Evolutionary conservation across 345 rosid species (phyloP), one percentile per base, ranked within the genome.

Genomic region (Melaleuca alternifolia): DNA sequence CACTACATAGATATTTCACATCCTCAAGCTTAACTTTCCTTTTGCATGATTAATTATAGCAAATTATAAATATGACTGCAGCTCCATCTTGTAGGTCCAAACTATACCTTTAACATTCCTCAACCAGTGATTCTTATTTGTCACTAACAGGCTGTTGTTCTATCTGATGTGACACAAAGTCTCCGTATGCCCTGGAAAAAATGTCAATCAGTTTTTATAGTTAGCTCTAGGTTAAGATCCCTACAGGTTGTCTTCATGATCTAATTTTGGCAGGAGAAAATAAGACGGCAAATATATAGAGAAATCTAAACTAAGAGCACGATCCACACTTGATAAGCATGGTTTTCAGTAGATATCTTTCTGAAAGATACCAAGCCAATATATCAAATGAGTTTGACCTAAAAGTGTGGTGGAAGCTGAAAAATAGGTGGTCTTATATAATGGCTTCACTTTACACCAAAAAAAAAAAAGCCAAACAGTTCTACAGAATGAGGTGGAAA

Each of bases 341-440:
- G 52, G 52, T 51, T 11, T 51, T 15, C 52, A 51, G 14, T 11
- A 51, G 52, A 51, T 51, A 51, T 12, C 15, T 51, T 51, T 15
- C 52, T 51, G 52, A 51, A 51, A 61, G 20, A 13, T 28, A 6
- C 2, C 13, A 6, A 37, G 41, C 2, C 0, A n/a, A 61, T 3
- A 28, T 6, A 61, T n/a, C n/a, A 59, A 59, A 30, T 59, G 33
- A 0, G 18, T 59, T n/a, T n/a, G 37, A 61, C 2, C 71, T 0
- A n/a, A n/a, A n/a, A 61, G 10, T 13, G 75, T 6, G 37, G 37
- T 6, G 75, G 41, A 61, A 1, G 37, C 37, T 6, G 4, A 54
- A 21, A 61, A 1, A 6, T 28, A 0, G 18, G 37, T 1, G 75
- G 37, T 61, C 9, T 61, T 13, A 28, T 13, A 0, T 0, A 13